Conservation (phyloP, 176 grass and related monocot species). For the Echinochloa phyllopogon region DNA sequence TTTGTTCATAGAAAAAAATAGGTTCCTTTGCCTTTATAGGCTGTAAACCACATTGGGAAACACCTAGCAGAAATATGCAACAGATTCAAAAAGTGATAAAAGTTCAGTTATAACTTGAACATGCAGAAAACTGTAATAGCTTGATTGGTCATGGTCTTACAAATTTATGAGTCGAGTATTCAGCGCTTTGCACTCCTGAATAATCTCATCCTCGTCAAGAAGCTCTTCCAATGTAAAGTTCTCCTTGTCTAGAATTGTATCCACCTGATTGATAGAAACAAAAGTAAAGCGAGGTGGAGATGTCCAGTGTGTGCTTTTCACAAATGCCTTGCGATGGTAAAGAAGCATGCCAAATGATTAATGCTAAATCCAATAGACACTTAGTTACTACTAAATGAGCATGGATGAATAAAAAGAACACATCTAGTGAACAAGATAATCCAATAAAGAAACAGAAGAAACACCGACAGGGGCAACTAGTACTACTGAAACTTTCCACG, state of each 20-base stretch:
- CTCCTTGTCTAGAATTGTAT: constrained; percentile 92
- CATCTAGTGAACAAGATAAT: neutral
- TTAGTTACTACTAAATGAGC: constrained; percentile 13
- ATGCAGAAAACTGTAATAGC: neutral
- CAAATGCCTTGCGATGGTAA: neutral
- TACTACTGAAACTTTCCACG: neutral
- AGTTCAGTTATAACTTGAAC: neutral
- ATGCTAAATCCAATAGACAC: neutral
- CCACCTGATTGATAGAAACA: constrained; percentile 61
- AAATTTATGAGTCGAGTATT: constrained; percentile 92
- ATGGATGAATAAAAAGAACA: neutral
- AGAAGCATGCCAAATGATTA: neutral
- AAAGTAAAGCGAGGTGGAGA: neutral
- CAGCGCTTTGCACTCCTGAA: constrained; percentile 97
- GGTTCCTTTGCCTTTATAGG: neutral
- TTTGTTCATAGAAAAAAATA: neutral
- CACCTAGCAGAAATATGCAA: neutral
- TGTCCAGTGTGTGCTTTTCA: neutral
- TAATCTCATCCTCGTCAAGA: constrained; percentile 94
- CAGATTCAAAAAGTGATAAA: neutral
- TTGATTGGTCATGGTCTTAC: constrained; percentile 42
- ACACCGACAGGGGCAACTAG: neutral
- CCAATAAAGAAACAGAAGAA: neutral
- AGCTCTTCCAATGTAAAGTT: constrained; percentile 89
- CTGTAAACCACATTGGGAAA: neutral